Conservation (phyloP, 768 basidiomycete species). For the Thelephora aurantiotincta region DNA sequence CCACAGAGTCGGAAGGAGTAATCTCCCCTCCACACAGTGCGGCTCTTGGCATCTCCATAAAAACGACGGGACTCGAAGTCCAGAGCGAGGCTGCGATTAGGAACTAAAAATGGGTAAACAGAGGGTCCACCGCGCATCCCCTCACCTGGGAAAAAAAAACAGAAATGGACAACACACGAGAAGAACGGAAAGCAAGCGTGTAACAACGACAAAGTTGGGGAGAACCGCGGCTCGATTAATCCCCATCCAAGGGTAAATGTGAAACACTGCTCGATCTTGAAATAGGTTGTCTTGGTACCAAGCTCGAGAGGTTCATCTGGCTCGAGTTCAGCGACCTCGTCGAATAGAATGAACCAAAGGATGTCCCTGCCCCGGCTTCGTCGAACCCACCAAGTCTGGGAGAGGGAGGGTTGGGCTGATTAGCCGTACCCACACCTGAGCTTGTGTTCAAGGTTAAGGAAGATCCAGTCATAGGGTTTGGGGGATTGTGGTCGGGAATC, state of each 20-base stretch:
- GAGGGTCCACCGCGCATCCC: not conserved
- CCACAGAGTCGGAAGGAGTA: no score
- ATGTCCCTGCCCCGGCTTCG: constrained; percentile 18
- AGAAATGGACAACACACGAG: not conserved
- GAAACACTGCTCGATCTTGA: constrained; percentile 21
- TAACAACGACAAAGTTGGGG: not conserved
- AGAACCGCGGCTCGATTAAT: not conserved
- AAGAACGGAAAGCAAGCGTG: not conserved
- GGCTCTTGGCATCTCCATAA: no score
- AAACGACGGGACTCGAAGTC: no score
- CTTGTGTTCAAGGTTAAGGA: constrained; percentile 1
- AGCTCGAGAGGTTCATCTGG: constrained; percentile 43
- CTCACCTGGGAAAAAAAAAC: not conserved
- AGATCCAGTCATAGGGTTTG: constrained; percentile 6
- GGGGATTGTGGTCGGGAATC: constrained; percentile 9
- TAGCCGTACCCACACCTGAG: constrained; percentile 10
- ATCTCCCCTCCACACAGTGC: no score
- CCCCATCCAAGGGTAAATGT: constrained; percentile 2
- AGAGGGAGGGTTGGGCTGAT: constrained; percentile 13
- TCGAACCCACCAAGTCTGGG: constrained; percentile 15
- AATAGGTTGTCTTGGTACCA: constrained; percentile 31
- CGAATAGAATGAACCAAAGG: constrained; percentile 20
- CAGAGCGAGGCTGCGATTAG: no score
- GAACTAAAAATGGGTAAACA: no score
- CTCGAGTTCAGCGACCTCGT: constrained; percentile 57